phyloP scores from a whole-genome alignment of 2,329 filamentous ascomycete genomes.

The Monilinia polystroma region DNA sequence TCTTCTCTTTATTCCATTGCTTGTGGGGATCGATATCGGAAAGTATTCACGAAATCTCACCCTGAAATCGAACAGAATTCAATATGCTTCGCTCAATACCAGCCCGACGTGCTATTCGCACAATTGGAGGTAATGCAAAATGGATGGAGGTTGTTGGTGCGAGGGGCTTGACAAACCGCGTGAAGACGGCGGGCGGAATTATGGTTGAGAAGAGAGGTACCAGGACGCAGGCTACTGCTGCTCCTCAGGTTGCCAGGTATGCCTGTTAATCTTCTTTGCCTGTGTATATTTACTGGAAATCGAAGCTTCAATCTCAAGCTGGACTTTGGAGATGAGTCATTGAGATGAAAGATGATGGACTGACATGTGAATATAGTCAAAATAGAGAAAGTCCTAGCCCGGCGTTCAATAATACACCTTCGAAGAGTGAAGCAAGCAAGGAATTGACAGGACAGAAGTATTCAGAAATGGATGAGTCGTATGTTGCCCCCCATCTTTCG shows the following conservation, averaged over 20 bases:
- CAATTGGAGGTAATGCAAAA: conserved; percentile 41
- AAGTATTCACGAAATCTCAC: not conserved
- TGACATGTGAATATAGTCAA: conserved; percentile 44
- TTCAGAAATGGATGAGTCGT: conserved; percentile 78
- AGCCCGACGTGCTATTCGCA: conserved; percentile 49
- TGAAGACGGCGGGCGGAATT: conserved; percentile 45
- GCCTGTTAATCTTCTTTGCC: conserved; percentile 26
- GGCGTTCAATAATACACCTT: conserved; percentile 52
- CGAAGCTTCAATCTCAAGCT: not conserved
- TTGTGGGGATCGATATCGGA: not conserved
- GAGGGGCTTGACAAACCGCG: conserved; percentile 31
- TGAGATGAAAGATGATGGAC: conserved; percentile 3
- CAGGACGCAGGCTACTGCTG: conserved; percentile 50
- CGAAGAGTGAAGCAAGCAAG: conserved; percentile 48
- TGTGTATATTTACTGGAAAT: not conserved
- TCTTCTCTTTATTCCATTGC: conserved; percentile 12
- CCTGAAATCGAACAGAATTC: not conserved
- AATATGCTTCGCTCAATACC: conserved; percentile 52
- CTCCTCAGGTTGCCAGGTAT: conserved; percentile 38
- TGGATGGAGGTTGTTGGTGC: conserved; percentile 23
- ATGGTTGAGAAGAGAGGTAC: conserved; percentile 21
- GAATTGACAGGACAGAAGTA: conserved; percentile 51
- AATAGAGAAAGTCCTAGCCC: conserved; percentile 62
- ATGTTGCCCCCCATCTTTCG: conserved; percentile 44
- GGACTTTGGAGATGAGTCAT: not conserved